Base-by-base conservation (phyloP, 2,329 filamentous ascomycete genomes). In the Alternaria dauci region DNA sequence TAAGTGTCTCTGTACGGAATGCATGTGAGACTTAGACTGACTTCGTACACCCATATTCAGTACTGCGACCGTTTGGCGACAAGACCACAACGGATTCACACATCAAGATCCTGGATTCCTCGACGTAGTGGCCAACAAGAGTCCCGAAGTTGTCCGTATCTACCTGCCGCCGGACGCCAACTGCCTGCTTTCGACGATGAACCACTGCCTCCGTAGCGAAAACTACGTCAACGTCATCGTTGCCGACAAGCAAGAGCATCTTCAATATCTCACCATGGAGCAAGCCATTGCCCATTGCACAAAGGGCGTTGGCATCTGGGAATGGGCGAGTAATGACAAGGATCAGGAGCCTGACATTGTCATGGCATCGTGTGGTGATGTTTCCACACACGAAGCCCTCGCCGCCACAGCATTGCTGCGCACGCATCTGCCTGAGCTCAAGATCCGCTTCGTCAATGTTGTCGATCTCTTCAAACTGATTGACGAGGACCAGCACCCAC, bases 211-310 rank as follows among this genome's bases (percentile, higher is more conserved):
- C 61, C 85, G 85, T 63, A 91, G 87, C 48, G 82, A 82, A 68
- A 93, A 93, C 83, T 93, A 94, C 74, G 91, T 94, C 80, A 94
- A 94, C 73, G 90, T 93, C 47, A 82, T 94, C 51, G 91, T 93
- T 0, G 87, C 91, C 46, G 91, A 93, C 80, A 94, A 94, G 81
- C 90, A 93, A 75, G 86, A 91, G 41, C 91, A 93, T 72, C 83
- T 92, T 23, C 91, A 93, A 72, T 93, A 87, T 76, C 85, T 93
- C n/a, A 80, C 82, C 66, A 91, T 92, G 86, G 88, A 92, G 1
- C 85, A 87, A 61, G 91, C 91, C 3, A 81, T 92, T 55, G 84
- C 87, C 61, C 91, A 94, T 79, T 94, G 91, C 82, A 90, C 88
- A 59, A 93, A 93, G 79, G 91, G 91, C 51, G 85, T 90, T 44